Evolutionary conservation across 345 rosid genomes (phyloP), one percentile per base, ranked within the genome.

Genomic region (Zanthoxylum bungeanum): DNA sequence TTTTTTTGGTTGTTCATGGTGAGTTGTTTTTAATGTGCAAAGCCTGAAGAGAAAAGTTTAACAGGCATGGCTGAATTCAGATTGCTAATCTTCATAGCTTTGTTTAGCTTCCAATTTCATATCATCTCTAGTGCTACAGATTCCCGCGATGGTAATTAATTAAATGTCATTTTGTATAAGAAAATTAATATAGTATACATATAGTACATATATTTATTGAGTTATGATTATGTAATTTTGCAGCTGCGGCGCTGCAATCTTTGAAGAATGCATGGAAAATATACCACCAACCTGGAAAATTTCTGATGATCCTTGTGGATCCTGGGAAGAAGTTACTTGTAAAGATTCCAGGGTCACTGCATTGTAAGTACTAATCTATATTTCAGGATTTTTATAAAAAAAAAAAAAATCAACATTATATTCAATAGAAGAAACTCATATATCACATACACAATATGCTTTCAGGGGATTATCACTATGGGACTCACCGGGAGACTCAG

Each of bases 251-350:
- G 21, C 85, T 92, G 24, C 92, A 86, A 70, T 92, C 98, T 53
- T 82, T 94, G 79, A 88, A 84, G 84, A 81, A 82, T 76, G 77
- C 82, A 37, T 95, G 98, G 96, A 79, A 73, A 88, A 91, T 80
- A 82, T 84, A 2, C 98, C 99, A 0, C 91, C 97, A 25, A 87
- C 81, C 72, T 95, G 97, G 97, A 82, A 63, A 46, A 83, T 71
- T 14, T 86, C 93, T 27, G 83, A 84, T 34, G 98, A 91, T 79
- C 98, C 99, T 8, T 95, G 97, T 73, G 89, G 88, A 68, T 66
- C 90, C 64, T 95, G 98, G 99, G 97, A 92, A 81, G 99, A 98
- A 50, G 82, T 95, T 76, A 76, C 90, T 11, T 95, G 98, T 79
- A 82, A 78, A 72, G 74, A 50, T 67, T 85, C 93, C 1, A 85